Conservation (phyloP, 345 rosid genomes). For the Lepidium sativum region DNA sequence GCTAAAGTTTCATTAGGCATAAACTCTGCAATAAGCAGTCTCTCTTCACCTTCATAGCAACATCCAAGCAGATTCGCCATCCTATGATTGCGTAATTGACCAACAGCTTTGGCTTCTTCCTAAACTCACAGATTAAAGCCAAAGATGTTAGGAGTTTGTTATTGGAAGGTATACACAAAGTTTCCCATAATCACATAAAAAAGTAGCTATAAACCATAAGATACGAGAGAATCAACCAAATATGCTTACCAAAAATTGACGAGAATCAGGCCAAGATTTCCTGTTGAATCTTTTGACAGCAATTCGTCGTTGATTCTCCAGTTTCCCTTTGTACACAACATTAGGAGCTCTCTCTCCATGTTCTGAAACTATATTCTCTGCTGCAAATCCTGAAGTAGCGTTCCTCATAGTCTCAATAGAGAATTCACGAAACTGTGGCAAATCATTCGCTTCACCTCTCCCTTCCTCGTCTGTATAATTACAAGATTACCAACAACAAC, state of each 20-base stretch:
- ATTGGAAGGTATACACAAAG: not conserved
- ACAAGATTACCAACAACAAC: not conserved
- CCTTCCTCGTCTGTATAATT: constrained; percentile 39
- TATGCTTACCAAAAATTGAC: constrained; percentile 51
- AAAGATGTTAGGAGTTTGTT: not conserved
- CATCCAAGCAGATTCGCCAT: constrained; percentile 82
- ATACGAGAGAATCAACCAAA: not conserved
- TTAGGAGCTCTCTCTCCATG: constrained; percentile 92
- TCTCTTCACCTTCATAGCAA: constrained; percentile 72
- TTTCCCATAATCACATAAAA: not conserved
- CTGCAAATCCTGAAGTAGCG: constrained; percentile 77
- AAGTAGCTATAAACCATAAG: not conserved
- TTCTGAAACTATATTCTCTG: constrained; percentile 77
- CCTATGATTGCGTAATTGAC: constrained; percentile 57
- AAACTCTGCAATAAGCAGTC: constrained; percentile 77
- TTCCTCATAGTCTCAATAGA: constrained; percentile 53
- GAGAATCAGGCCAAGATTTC: constrained; percentile 74
- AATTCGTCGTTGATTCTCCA: constrained; percentile 56
- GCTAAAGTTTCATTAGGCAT: constrained; percentile 89
- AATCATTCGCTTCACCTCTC: constrained; percentile 25
- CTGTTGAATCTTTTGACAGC: constrained; percentile 79
- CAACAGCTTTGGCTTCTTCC: constrained; percentile 90
- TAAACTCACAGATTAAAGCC: constrained; percentile 22
- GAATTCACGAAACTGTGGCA: constrained; percentile 61
- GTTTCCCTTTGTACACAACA: constrained; percentile 77